phyloP scores from a whole-genome alignment of 148 eudicot genomes.

The Pharnaceum exiguum region DNA sequence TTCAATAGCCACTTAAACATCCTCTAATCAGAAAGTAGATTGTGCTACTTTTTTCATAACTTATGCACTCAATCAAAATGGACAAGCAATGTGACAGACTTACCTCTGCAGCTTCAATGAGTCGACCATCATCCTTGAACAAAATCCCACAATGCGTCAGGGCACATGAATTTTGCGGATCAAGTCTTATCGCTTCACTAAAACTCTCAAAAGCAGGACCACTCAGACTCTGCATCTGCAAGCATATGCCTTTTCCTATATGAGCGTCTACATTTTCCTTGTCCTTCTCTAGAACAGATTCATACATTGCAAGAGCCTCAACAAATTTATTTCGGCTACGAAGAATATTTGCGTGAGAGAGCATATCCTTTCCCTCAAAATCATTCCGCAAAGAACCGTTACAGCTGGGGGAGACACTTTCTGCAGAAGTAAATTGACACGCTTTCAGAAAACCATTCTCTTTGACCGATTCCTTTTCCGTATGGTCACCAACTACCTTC shows the following conservation, averaged over 20 bases:
- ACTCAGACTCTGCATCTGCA: constrained; percentile 79
- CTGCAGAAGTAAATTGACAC: constrained; percentile 27
- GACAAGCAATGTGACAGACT: constrained; percentile 10
- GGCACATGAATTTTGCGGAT: constrained; percentile 92
- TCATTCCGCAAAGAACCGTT: constrained; percentile 33
- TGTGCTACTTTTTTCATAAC: neutral
- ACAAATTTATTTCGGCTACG: constrained; percentile 85
- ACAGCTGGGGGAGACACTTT: constrained; percentile 26
- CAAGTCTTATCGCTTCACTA: constrained; percentile 67
- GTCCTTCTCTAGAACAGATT: constrained; percentile 68
- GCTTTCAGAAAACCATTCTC: constrained; percentile 50
- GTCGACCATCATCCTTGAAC: constrained; percentile 89
- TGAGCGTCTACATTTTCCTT: constrained; percentile 70
- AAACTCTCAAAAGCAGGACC: constrained; percentile 83
- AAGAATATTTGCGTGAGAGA: constrained; percentile 80
- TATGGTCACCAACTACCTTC: constrained; percentile 43
- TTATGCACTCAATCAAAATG: neutral
- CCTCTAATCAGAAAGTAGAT: neutral
- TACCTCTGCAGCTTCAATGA: constrained; percentile 97
- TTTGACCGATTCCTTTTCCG: constrained; percentile 34
- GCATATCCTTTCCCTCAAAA: constrained; percentile 52
- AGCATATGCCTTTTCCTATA: constrained; percentile 91
- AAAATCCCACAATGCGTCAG: constrained; percentile 90
- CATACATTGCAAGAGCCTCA: constrained; percentile 77
- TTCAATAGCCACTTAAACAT: neutral